These are phyloP conservation scores for Litchi chinensis DNA, from an alignment of 345 rosid genomes.

Conservation along the genomic window DNA sequence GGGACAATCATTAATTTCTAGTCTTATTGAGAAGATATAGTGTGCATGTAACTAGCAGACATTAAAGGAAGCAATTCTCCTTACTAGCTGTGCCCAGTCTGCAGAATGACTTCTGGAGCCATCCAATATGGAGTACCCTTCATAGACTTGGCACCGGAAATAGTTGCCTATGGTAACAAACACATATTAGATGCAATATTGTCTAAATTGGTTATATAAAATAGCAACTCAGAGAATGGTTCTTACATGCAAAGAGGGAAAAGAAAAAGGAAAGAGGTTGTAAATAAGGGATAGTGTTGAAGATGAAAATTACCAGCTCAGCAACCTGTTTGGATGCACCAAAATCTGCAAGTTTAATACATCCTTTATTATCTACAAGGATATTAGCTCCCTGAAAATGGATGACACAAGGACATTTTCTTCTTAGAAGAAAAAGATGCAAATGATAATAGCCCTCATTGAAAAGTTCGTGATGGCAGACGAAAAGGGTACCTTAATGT, in stretches of 20 bases:
- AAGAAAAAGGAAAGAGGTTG: not conserved
- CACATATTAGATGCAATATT: conserved; percentile 23
- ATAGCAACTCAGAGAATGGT: not conserved
- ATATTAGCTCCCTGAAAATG: conserved; percentile 86
- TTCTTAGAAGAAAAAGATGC: not conserved
- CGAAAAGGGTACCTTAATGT: conserved; percentile 67
- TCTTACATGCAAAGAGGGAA: not conserved
- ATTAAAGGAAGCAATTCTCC: conserved; percentile 22
- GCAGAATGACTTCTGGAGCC: conserved; percentile 98
- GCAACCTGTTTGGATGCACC: conserved; percentile 98
- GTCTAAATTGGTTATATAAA: not conserved
- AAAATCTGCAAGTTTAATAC: conserved; percentile 97
- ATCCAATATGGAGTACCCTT: conserved; percentile 98
- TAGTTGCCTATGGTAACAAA: conserved; percentile 63
- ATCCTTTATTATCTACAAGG: conserved; percentile 91
- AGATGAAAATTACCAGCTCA: conserved; percentile 64
- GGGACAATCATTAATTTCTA: not conserved
- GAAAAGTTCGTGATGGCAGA: conserved; percentile 12
- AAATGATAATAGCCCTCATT: conserved; percentile 13
- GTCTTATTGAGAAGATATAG: not conserved
- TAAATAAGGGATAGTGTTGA: not conserved
- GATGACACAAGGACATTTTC: conserved; percentile 17
- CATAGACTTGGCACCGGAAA: conserved; percentile 95
- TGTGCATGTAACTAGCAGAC: not conserved
- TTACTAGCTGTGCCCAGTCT: conserved; percentile 96